Percentiles rank a stretch among this genome's conserved stretches.
phyloP scores from a whole-genome alignment of 164 flowering plant species.

The Berberis vulgaris region DNA sequence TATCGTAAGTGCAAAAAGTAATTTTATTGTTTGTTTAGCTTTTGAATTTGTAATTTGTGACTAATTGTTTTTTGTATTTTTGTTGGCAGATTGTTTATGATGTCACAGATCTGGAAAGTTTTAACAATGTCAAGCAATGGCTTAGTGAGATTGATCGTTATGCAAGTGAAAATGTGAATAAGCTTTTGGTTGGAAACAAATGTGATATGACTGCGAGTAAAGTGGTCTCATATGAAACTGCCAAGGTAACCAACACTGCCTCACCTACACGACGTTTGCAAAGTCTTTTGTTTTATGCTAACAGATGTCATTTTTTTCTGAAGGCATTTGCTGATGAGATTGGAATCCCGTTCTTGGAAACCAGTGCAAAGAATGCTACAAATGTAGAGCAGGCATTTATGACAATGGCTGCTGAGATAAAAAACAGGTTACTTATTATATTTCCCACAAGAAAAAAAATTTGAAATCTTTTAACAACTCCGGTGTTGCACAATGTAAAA shows the following conservation, averaged over 20 bases:
- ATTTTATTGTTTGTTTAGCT: not conserved
- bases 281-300: not conserved
- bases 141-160: conserved; percentile 31
- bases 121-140: conserved; percentile 34
- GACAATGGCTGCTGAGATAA: conserved; percentile 34
- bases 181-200: conserved; percentile 32
- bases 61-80: not conserved
- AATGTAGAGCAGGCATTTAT: conserved; percentile 32
- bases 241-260: conserved; percentile 17
- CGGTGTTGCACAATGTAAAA: not conserved
- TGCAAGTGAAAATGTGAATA: conserved; percentile 33
- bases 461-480: not conserved
- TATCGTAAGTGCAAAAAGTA: conserved; percentile 36
- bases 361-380: conserved; percentile 30
- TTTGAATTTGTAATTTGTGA: not conserved
- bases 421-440: conserved; percentile 16
- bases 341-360: conserved; percentile 33
- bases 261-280: not conserved
- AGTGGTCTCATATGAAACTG: conserved; percentile 29
- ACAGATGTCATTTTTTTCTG: not conserved
- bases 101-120: conserved; percentile 32
- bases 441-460: not conserved
- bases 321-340: conserved; percentile 35
- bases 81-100: conserved; percentile 26
- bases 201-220: conserved; percentile 27